Conservation (phyloP, 2,329 filamentous ascomycete species). For the Daldinia sp. region DNA sequence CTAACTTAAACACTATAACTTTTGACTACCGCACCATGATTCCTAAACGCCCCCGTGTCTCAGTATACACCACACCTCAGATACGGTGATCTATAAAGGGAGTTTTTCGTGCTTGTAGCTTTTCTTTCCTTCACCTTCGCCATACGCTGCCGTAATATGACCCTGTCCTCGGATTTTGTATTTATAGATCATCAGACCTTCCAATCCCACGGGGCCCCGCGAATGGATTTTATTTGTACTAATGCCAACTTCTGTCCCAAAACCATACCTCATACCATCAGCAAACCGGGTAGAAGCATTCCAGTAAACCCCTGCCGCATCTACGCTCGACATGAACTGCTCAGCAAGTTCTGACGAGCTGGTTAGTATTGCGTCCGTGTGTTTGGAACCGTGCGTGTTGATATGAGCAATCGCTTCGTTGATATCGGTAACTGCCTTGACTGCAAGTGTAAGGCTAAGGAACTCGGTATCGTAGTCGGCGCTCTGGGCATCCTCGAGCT, state of each 20-base stretch:
- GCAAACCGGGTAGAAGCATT: conserved; percentile 94
- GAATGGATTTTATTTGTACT: conserved; percentile 99
- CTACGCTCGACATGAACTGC: conserved; percentile 83
- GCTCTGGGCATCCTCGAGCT: conserved; percentile 71
- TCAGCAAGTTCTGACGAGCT: conserved; percentile 72
- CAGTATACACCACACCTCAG: neutral
- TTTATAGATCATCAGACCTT: conserved; percentile 97
- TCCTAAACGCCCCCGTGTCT: conserved; percentile 7
- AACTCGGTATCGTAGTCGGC: conserved; percentile 90
- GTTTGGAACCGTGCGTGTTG: conserved; percentile 89
- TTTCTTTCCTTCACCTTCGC: conserved; percentile 67
- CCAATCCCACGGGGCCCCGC: conserved; percentile 89
- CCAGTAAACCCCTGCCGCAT: conserved; percentile 95
- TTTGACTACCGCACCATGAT: conserved; percentile 2
- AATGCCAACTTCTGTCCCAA: conserved; percentile 97
- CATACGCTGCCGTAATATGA: conserved; percentile 82
- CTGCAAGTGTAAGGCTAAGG: conserved; percentile 81
- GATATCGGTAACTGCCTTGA: conserved; percentile 77
- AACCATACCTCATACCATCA: conserved; percentile 96
- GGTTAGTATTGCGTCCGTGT: conserved; percentile 93
- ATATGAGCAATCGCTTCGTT: conserved; percentile 85
- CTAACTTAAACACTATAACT: neutral
- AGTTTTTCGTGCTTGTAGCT: conserved; percentile 67
- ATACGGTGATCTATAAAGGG: conserved; percentile 45
- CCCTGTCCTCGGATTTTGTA: conserved; percentile 87